Base-by-base conservation (phyloP, 768 basidiomycete species). In the Russula dissimulans region DNA sequence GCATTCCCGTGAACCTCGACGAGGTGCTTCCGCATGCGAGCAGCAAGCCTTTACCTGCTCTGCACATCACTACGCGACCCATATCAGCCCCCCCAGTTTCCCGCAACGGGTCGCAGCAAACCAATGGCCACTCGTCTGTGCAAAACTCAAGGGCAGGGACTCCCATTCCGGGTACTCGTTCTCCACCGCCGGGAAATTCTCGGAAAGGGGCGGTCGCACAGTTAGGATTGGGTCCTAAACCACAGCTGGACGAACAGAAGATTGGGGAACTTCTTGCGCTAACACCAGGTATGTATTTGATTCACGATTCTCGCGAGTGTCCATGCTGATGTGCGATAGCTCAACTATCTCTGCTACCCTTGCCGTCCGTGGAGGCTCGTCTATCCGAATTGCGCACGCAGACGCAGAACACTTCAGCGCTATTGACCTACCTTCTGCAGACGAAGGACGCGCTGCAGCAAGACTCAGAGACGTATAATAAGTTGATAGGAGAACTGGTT, bases 1-100 rank as follows among this genome's bases (percentile, higher is more conserved):
- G 95, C 26, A 86, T 97, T 48, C 95, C 95, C 4, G 90, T 97
- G 54, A 97, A 97, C 69, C 78, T 97, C 6, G 95, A 97, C 69
- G 95, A 97, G 74, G 85, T 95, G 8, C 75, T 91, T 43, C 88
- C 89, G 2, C 82, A 80, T 49, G 76, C 80, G 8, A 81, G 76
- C 60, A 79, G 80, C 46, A 86, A 83, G 67, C 75, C 81, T 6
- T 76, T 95, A 39, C 94, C 94, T 3, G 80, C 85, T 18, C 76
- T 95, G 45, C 84, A 92, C 63, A 90, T 97, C 52, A 82, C 82
- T 32, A 93, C 91, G 22, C 80, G 91, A 48, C 88, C 90, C 2
- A 78, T 84, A 75, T 91, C 91, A 47, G 85, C 87, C 11, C 91
- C 90, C 17, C 89, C 90, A 22, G 84, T 78, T 17, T 75, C 78